Evolutionary conservation across 805 yeast species (phyloP), one percentile per base, ranked within the genome.

Genomic region (Barnettozyma botsteinii): DNA sequence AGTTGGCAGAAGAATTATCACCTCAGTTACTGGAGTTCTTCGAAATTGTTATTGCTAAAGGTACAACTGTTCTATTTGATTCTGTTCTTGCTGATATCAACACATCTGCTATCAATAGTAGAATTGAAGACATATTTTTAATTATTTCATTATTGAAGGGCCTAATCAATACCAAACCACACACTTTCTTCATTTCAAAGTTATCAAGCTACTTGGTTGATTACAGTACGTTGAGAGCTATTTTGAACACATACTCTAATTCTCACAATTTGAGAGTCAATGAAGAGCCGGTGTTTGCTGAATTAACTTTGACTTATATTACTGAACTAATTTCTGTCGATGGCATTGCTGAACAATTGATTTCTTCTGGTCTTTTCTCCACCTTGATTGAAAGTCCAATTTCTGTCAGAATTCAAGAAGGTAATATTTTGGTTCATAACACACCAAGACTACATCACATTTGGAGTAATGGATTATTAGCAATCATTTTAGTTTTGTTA

Each of bases 401-500:
- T 1, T 81, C 95, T 0, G 60, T 69, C 20, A 68, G 69, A 2
- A 75, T 89, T 30, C 86, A 81, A 54, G 65, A 70, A 5, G 95
- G 95, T 0, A 72, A 72, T 7, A 60, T 85, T 3, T 64, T 69
- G 12, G 72, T 84, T 2, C 69, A 67, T 28, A 53, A 61, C 1
- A 59, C 75, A 4, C 72, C 85, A 0, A 72, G 74, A 35, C 61
- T 84, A 43, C 91, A 88, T 57, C 70, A 74, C 38, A 65, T 85
- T n/a, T 89, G 97, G 97, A 73, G 78, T n/a, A 78, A 81, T 52
- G 95, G 96, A 1, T 61, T 89, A 14, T 65, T 89, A 23, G 79
- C 93, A 0, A 74, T 85, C 5, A 63, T 83, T 17, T 62, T 85
- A 36, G 65, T 75, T 1, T 60, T 85, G 13, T 55, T 86, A 29